Evolutionary conservation across 129 eudicot genomes (phyloP).

Genomic region (Dittrichia graveolens): DNA sequence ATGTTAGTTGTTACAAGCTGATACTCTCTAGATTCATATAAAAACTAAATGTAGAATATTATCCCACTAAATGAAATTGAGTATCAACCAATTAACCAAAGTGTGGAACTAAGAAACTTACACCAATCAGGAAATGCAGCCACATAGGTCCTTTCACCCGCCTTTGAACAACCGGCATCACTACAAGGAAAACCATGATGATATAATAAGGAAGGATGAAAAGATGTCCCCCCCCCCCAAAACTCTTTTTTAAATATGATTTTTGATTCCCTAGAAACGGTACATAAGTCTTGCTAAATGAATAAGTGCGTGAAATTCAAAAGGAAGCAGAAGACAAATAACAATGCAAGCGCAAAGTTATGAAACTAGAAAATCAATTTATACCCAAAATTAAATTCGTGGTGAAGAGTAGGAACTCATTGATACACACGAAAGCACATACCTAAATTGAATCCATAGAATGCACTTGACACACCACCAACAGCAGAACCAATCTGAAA

Average conservation of each 20-base stretch:
- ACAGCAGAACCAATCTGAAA: slow-evolving; percentile 91
- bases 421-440: not conserved
- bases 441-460: slow-evolving; percentile 86
- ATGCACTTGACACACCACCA: slow-evolving; percentile 84
- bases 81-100: slow-evolving; percentile 6
- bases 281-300: not conserved
- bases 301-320: slow-evolving; percentile 1
- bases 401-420: not conserved
- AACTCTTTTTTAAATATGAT: not conserved
- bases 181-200: slow-evolving; percentile 37
- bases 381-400: not conserved
- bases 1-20: not conserved
- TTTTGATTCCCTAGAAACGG: not conserved
- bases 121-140: slow-evolving; percentile 93
- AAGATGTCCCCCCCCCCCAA: not conserved
- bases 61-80: no score
- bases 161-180: slow-evolving; percentile 83
- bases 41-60: not conserved
- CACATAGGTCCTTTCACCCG: slow-evolving; percentile 93
- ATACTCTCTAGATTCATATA: not conserved
- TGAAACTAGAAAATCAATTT: not conserved
- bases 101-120: slow-evolving; percentile 42
- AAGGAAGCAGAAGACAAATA: slow-evolving; percentile 2
- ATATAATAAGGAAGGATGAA: not conserved
- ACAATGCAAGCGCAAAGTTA: not conserved